Conservation (phyloP, 352 stramenopile genomes). For the Phytophthora aleatoria region DNA sequence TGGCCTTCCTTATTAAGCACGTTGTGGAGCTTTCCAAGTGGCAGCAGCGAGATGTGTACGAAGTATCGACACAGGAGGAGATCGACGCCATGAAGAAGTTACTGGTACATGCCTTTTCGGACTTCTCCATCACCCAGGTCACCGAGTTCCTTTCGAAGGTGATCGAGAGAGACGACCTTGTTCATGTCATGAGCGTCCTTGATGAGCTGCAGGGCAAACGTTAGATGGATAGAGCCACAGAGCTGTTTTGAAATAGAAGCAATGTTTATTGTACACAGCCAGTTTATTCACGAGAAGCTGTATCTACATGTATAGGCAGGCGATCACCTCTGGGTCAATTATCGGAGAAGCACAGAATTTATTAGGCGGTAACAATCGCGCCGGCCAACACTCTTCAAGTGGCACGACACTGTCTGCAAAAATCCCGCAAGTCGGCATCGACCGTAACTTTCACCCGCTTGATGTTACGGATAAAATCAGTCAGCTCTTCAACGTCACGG, state of each 20-base stretch:
- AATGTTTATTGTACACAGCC: background rate
- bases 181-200: constrained; percentile 43
- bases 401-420: too few species aligned
- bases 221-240: constrained; percentile 10
- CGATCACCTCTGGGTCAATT: too few species aligned
- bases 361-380: too few species aligned
- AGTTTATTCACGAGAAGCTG: background rate
- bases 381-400: too few species aligned
- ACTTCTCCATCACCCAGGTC: constrained; percentile 47
- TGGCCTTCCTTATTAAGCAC: constrained; percentile 58
- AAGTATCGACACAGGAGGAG: constrained; percentile 33
- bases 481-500: background rate
- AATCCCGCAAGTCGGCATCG: too few species aligned
- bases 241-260: background rate
- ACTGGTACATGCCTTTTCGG: constrained; percentile 41
- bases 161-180: constrained; percentile 39
- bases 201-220: constrained; percentile 32
- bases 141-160: constrained; percentile 57
- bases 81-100: constrained; percentile 47
- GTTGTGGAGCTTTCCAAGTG: constrained; percentile 48
- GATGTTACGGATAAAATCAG: background rate
- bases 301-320: too few species aligned
- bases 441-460: background rate
- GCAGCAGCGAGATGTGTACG: constrained; percentile 26
- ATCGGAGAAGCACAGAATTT: too few species aligned